These are phyloP conservation scores for Rugosomyces carneus DNA, from an alignment of 1,284 basidiomycete genomes.

Conservation along the genomic window DNA sequence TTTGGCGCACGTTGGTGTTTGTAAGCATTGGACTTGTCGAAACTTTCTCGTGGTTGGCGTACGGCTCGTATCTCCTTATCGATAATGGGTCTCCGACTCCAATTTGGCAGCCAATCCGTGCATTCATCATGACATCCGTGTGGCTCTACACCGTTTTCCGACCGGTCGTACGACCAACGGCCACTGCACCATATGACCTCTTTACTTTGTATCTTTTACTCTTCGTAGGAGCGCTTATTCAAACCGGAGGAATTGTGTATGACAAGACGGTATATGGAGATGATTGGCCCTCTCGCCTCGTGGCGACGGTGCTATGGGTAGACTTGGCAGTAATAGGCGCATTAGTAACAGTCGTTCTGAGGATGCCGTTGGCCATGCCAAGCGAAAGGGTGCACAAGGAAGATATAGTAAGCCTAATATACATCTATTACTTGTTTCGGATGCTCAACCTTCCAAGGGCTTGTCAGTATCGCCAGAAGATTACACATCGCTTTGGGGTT, in stretches of 20 bases:
- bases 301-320: slow-evolving; percentile 27
- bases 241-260: slow-evolving; percentile 45
- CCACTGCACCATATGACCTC: slow-evolving; percentile 48
- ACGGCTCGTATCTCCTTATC: slow-evolving; percentile 39
- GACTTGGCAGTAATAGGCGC: slow-evolving; percentile 38
- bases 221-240: slow-evolving; percentile 34
- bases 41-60: slow-evolving; percentile 43
- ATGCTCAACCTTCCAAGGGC: slow-evolving; percentile 32
- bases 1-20: slow-evolving; percentile 54
- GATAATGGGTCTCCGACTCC: slow-evolving; percentile 19
- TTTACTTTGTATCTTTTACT: slow-evolving; percentile 44
- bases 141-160: slow-evolving; percentile 54
- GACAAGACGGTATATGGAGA: slow-evolving; percentile 33
- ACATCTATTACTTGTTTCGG: not conserved
- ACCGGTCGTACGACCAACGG: slow-evolving; percentile 32
- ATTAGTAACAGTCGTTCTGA: slow-evolving; percentile 39
- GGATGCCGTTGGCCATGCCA: slow-evolving; percentile 56
- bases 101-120: slow-evolving; percentile 25
- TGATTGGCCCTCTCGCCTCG: slow-evolving; percentile 30
- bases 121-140: slow-evolving; percentile 37
- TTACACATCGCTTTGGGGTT: slow-evolving; percentile 66
- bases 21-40: slow-evolving; percentile 43
- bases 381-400: slow-evolving; percentile 39
- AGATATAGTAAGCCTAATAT: slow-evolving; percentile 40
- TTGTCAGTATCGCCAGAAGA: slow-evolving; percentile 64